phyloP scores from a whole-genome alignment of 1,284 basidiomycete genomes.

The Ceratobasidium sp. region DNA sequence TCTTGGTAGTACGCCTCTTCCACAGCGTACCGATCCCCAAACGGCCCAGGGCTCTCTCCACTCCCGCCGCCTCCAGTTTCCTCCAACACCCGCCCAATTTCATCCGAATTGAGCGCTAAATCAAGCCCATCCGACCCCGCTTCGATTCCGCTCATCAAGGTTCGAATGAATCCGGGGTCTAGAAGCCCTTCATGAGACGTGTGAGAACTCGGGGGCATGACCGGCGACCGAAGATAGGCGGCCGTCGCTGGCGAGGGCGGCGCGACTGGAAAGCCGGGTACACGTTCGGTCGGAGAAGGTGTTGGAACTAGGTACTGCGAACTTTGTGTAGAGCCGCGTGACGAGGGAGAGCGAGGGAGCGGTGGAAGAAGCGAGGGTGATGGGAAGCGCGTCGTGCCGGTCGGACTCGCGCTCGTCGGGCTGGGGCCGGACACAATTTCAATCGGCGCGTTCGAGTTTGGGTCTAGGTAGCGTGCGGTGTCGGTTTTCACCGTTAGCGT shows the following conservation, averaged over 20 bases:
- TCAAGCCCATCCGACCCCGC: not conserved
- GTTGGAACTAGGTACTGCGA: conserved; percentile 32
- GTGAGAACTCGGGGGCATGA: conserved; percentile 13
- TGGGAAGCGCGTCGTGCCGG: not conserved
- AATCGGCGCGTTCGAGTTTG: conserved; percentile 10
- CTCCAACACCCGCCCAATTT: too few species aligned
- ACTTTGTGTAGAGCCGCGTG: not conserved
- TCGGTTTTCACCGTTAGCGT: conserved; percentile 13
- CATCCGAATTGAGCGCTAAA: not conserved
- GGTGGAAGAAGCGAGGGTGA: not conserved
- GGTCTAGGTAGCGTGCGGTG: conserved; percentile 14
- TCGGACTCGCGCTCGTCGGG: conserved; percentile 11
- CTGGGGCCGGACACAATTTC: conserved; percentile 18
- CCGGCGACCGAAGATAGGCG: not conserved
- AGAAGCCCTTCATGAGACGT: conserved; percentile 33
- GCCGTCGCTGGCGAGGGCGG: conserved; percentile 27
- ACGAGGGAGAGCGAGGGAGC: not conserved
- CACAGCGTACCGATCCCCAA: conserved; percentile 24
- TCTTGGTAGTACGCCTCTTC: conserved; percentile 3
- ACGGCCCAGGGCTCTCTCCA: not conserved
- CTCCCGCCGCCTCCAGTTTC: not conserved
- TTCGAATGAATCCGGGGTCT: conserved; percentile 35
- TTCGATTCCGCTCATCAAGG: conserved; percentile 32
- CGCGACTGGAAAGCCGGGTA: conserved; percentile 24
- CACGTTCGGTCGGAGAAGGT: not conserved